Evolutionary conservation across 2,329 filamentous ascomycete genomes (phyloP).

Genomic region (Fusarium nanum): DNA sequence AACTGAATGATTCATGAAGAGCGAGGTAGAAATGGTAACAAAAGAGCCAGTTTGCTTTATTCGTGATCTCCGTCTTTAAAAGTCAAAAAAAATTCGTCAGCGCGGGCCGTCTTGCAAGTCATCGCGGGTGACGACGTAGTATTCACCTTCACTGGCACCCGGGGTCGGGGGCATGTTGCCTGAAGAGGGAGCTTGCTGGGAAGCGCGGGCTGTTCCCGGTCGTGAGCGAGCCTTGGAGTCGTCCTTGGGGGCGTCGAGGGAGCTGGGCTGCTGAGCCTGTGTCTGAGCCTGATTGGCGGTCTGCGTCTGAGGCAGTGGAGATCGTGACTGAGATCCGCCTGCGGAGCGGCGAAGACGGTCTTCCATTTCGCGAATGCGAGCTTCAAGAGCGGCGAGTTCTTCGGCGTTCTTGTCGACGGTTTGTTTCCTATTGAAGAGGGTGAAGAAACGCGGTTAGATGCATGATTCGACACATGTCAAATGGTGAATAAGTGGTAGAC

Average conservation of each 20-base stretch:
- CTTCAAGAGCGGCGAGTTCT: conserved; percentile 88
- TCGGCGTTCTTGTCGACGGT: conserved; percentile 77
- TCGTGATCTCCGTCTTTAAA: conserved; percentile 54
- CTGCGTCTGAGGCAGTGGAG: conserved; percentile 36
- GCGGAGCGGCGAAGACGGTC: conserved; percentile 69
- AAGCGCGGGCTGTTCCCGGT: conserved; percentile 65
- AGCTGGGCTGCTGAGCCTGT: conserved; percentile 31
- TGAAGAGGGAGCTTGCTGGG: conserved; percentile 63
- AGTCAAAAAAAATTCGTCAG: conserved; percentile 47
- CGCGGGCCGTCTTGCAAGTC: conserved; percentile 48
- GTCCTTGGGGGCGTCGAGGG: conserved; percentile 42
- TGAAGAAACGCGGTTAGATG: conserved; percentile 31
- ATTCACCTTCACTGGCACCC: conserved; percentile 72
- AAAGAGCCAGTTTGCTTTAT: conserved; percentile 39
- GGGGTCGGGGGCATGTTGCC: conserved; percentile 71
- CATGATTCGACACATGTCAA: background rate
- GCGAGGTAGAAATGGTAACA: conserved; percentile 2
- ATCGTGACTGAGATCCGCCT: conserved; percentile 32
- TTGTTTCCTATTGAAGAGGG: conserved; percentile 72
- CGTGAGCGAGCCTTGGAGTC: conserved; percentile 59
- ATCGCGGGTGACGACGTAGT: conserved; percentile 54
- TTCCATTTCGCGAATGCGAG: conserved; percentile 86
- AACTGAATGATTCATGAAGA: conserved; percentile 28
- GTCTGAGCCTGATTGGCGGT: conserved; percentile 31
- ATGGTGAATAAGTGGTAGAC: conserved; percentile 48